Conservation (phyloP, 1,139 yeast genomes). For the Oligophagozyma castellii region DNA sequence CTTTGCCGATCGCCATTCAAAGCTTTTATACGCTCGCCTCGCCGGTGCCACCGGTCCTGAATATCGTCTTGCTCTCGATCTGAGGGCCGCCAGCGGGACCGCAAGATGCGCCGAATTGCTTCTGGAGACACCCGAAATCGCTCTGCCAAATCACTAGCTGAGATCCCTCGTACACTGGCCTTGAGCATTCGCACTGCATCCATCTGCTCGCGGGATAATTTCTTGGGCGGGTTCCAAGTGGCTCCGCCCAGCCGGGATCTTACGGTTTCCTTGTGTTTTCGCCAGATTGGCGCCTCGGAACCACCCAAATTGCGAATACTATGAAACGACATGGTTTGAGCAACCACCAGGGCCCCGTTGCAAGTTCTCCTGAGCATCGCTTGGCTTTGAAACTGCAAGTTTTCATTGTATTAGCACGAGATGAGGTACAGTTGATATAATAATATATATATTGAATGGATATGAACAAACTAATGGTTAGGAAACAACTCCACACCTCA, state of each 20-base stretch:
- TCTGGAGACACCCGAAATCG: constrained; percentile 69
- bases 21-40: constrained; percentile 27
- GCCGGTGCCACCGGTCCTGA: constrained; percentile 35
- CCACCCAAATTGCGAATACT: too few relatives aligned
- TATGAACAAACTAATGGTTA: too few relatives aligned
- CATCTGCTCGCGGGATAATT: constrained; percentile 58
- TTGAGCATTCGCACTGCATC: constrained; percentile 48
- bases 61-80: constrained; percentile 34
- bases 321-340: too few relatives aligned
- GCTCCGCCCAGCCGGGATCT: constrained; percentile 43
- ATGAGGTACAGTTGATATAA: too few relatives aligned
- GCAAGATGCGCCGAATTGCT: constrained; percentile 65
- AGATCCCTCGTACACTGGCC: constrained; percentile 42
- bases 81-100: constrained; percentile 64
- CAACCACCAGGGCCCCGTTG: too few relatives aligned
- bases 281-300: constrained; percentile 54
- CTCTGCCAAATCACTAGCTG: constrained; percentile 46
- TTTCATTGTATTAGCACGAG: too few relatives aligned
- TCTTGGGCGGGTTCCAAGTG: constrained; percentile 58
- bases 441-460: too few relatives aligned
- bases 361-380: too few relatives aligned
- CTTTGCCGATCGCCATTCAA: too few relatives aligned
- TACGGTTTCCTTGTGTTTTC: constrained; percentile 48
- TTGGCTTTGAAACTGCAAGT: too few relatives aligned
- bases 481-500: too few relatives aligned